A percentile compares a stretch with the other conserved stretches of the same genome.
These are phyloP conservation scores for Luffa aegyptiaca DNA, from an alignment of 306 rosid species.

Conservation along the genomic window DNA sequence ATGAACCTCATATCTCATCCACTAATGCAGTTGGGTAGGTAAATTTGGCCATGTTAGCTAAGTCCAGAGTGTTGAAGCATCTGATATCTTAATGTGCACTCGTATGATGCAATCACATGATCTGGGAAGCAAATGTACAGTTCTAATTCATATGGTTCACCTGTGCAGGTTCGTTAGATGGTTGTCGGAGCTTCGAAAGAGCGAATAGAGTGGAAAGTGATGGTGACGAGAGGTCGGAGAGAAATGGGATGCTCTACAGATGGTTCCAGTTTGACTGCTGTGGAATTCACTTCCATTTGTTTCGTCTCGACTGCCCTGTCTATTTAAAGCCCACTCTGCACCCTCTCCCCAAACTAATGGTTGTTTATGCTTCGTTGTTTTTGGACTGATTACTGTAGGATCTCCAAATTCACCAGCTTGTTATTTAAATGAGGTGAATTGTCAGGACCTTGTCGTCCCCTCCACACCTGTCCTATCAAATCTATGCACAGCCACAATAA, in stretches of 20 bases:
- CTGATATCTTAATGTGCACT: neutral
- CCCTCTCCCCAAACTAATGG: neutral
- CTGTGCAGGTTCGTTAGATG: neutral
- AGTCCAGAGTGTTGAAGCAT: neutral
- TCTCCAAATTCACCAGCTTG: slow-evolving; percentile 6
- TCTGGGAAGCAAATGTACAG: neutral
- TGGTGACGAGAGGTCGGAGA: neutral
- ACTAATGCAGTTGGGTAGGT: neutral
- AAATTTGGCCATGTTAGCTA: neutral
- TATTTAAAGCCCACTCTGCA: neutral
- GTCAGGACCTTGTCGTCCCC: neutral
- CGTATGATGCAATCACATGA: neutral
- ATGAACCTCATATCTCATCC: slow-evolving; percentile 16
- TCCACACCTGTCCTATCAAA: neutral
- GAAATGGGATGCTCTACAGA: neutral
- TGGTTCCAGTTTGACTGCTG: neutral
- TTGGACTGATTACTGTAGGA: slow-evolving; percentile 14
- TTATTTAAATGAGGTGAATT: slow-evolving; percentile 8
- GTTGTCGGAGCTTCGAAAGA: neutral
- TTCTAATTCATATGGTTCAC: neutral
- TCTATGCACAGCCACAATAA: neutral
- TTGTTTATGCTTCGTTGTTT: slow-evolving; percentile 6
- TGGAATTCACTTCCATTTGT: neutral
- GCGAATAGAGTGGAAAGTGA: neutral
- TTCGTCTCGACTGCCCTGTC: neutral